Evolutionary conservation across 495 filamentous ascomycete genomes (phyloP).

Genomic region (Penicillium ochrochloron): DNA sequence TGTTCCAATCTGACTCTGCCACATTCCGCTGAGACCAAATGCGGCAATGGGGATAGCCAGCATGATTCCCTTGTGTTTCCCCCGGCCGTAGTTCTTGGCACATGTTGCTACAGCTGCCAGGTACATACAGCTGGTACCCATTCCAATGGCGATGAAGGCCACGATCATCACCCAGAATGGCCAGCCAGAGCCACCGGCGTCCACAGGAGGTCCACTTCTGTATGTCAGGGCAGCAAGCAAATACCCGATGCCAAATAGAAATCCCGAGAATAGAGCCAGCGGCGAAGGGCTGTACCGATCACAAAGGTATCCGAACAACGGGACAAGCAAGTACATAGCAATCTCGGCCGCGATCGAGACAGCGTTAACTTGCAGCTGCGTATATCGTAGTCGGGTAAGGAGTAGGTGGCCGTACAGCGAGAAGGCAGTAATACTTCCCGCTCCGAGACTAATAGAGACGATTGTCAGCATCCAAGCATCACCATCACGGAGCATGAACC

Average conservation of each 20-base stretch:
- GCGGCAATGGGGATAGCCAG: slow-evolving; percentile 89
- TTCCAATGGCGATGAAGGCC: slow-evolving; percentile 79
- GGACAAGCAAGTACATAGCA: slow-evolving; percentile 86
- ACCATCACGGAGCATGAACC: not conserved
- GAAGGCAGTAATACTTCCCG: slow-evolving; percentile 84
- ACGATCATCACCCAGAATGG: slow-evolving; percentile 82
- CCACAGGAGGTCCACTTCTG: slow-evolving; percentile 59
- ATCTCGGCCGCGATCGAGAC: slow-evolving; percentile 83
- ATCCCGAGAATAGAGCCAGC: slow-evolving; percentile 69
- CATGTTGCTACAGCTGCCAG: slow-evolving; percentile 86
- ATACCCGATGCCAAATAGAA: slow-evolving; percentile 81
- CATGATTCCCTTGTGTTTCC: slow-evolving; percentile 85
- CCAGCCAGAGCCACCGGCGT: slow-evolving; percentile 63
- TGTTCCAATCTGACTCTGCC: slow-evolving; percentile 87
- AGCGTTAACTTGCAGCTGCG: slow-evolving; percentile 87
- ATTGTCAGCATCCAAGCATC: slow-evolving; percentile 16
- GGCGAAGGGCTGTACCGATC: slow-evolving; percentile 82
- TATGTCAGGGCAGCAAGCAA: slow-evolving; percentile 81
- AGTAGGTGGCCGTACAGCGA: slow-evolving; percentile 90
- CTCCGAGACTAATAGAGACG: slow-evolving; percentile 61
- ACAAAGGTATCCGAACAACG: slow-evolving; percentile 87
- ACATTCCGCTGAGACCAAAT: slow-evolving; percentile 92
- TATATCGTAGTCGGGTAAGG: slow-evolving; percentile 80
- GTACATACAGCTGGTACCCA: slow-evolving; percentile 86
- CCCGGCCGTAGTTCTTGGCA: slow-evolving; percentile 94